phyloP scores from a whole-genome alignment of 768 basidiomycete genomes.

The Suillus spraguei region DNA sequence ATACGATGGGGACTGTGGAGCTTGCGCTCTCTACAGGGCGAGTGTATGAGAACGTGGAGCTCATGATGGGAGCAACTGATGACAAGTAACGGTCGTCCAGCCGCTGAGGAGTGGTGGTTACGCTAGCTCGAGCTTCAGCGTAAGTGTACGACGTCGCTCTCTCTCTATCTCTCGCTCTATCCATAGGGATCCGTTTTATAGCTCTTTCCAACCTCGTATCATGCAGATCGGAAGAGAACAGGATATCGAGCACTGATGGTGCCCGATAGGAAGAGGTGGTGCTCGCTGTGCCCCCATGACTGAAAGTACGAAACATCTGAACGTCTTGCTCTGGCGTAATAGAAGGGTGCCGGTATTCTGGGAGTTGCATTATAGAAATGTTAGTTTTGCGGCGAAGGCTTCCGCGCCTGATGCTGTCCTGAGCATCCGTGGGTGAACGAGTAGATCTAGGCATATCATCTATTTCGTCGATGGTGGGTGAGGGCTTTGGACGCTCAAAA shows the following conservation, averaged over 20 bases:
- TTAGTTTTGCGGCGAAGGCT: constrained; percentile 37
- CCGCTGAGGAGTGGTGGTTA: constrained; percentile 9
- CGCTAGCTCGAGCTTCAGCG: constrained; percentile 26
- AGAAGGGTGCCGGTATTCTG: constrained; percentile 53
- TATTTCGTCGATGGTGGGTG: constrained; percentile 30
- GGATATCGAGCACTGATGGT: constrained; percentile 41
- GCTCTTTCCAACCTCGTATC: constrained; percentile 23
- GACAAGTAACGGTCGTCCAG: constrained; percentile 22
- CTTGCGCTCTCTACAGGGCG: background rate
- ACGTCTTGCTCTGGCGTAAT: constrained; percentile 49
- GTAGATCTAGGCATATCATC: constrained; percentile 25
- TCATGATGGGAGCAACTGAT: constrained; percentile 16
- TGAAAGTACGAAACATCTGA: constrained; percentile 41
- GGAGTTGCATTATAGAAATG: constrained; percentile 37
- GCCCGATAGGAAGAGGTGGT: constrained; percentile 50
- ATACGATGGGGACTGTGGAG: background rate
- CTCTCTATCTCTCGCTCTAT: constrained; percentile 28
- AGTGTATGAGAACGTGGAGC: constrained; percentile 8
- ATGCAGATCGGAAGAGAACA: constrained; percentile 33
- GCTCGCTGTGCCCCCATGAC: constrained; percentile 51
- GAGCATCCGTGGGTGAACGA: constrained; percentile 25
- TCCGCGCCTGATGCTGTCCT: constrained; percentile 26
- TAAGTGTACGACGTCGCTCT: constrained; percentile 15
- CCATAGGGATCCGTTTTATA: constrained; percentile 27
- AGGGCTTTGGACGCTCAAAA: constrained; percentile 25